Conservation (phyloP, 2,329 filamentous ascomycete genomes). For the Sporothrix sp. region DNA sequence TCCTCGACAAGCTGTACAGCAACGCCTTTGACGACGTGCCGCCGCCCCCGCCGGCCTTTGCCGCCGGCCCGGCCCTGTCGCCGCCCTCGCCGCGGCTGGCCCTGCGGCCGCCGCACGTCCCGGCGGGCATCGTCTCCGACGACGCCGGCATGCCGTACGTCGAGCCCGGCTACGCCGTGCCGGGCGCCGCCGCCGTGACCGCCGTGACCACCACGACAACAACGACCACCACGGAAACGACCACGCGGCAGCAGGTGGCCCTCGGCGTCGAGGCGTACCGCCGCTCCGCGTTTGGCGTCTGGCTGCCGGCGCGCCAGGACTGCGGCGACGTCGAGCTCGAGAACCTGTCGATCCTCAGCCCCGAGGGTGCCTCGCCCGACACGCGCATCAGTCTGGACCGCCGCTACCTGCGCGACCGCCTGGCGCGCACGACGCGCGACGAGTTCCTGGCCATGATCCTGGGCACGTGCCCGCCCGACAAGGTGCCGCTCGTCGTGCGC, state of each 20-base stretch:
- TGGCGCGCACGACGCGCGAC: slow-evolving; percentile 45
- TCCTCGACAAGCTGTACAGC: slow-evolving; percentile 40
- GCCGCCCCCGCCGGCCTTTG: neutral
- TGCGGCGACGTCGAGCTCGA: slow-evolving; percentile 35
- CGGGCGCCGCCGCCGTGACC: no score
- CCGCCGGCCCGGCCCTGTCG: neutral
- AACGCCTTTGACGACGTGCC: slow-evolving; percentile 25
- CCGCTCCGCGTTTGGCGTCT: slow-evolving; percentile 43
- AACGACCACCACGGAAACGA: neutral
- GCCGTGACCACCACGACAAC: neutral
- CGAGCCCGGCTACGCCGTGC: no score
- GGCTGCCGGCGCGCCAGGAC: slow-evolving; percentile 38
- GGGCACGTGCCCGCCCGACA: slow-evolving; percentile 42
- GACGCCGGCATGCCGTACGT: no score
- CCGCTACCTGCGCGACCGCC: slow-evolving; percentile 29
- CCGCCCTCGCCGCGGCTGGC: no score
- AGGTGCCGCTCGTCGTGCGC: slow-evolving; percentile 42
- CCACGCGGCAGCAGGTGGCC: slow-evolving; percentile 12
- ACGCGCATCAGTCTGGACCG: slow-evolving; percentile 29
- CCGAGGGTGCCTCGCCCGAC: slow-evolving; percentile 29
- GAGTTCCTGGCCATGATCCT: slow-evolving; percentile 55
- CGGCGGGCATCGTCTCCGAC: no score
- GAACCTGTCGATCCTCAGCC: slow-evolving; percentile 34
- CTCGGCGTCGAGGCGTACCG: slow-evolving; percentile 34
- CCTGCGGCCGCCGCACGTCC: no score